Percentiles rank a stretch among this genome's conserved stretches.
Conservation (phyloP, 2,329 filamentous ascomycete species). For the Uncinocarpus reesii region DNA sequence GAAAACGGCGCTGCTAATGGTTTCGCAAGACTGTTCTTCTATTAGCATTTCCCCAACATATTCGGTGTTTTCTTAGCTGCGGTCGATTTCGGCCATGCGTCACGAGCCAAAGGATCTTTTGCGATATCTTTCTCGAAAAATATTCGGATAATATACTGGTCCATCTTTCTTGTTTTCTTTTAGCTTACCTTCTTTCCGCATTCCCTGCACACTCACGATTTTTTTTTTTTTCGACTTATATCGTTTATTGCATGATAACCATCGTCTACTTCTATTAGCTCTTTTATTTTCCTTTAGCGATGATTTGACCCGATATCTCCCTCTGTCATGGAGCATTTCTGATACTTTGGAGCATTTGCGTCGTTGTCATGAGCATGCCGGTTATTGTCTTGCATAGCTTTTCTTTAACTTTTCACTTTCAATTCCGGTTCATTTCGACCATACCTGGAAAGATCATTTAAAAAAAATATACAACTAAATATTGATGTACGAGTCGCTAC, state of each 20-base stretch:
- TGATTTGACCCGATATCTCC: background rate
- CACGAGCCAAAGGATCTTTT: slow-evolving; percentile 1
- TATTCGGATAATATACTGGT: background rate
- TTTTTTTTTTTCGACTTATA: background rate
- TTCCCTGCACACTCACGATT: background rate
- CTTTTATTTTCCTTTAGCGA: slow-evolving; percentile 1
- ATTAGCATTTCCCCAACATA: too few relatives aligned
- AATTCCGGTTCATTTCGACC: too few relatives aligned
- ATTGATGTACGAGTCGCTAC: too few relatives aligned
- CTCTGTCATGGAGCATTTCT: background rate
- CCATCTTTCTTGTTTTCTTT: background rate
- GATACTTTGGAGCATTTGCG: background rate
- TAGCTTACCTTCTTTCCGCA: background rate
- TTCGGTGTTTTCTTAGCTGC: too few relatives aligned
- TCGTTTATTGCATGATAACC: background rate
- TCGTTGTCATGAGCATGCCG: background rate
- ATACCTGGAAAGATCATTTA: too few relatives aligned
- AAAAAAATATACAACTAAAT: too few relatives aligned
- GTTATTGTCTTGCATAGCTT: background rate
- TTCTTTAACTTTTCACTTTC: background rate
- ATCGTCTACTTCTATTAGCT: background rate
- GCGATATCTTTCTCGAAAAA: background rate
- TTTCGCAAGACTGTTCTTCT: too few relatives aligned
- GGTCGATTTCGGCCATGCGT: too few relatives aligned
- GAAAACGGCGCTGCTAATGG: slow-evolving; percentile 21